Evolutionary conservation across 2,329 filamentous ascomycete genomes (phyloP).

Genomic region (Chaetomiaceae sp.): DNA sequence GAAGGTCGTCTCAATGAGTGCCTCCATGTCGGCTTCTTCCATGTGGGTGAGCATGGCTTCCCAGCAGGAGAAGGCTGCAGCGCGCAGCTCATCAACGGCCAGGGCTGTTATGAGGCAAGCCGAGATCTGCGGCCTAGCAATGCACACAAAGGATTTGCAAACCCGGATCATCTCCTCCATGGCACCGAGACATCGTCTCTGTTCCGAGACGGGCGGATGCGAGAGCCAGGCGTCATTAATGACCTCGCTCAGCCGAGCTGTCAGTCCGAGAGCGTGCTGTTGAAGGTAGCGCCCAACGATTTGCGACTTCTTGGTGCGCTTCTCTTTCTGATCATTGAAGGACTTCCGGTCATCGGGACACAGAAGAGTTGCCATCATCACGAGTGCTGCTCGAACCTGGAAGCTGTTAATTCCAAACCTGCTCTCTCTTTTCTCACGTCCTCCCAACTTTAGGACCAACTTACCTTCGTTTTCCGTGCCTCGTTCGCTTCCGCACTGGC

Average conservation of each 20-base stretch:
- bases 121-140: slow-evolving; percentile 87
- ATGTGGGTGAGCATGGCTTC: slow-evolving; percentile 69
- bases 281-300: slow-evolving; percentile 72
- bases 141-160: slow-evolving; percentile 66
- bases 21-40: slow-evolving; percentile 71
- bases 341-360: slow-evolving; percentile 13
- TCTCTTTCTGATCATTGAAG: slow-evolving; percentile 15
- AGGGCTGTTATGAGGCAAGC: slow-evolving; percentile 88
- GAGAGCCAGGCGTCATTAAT: slow-evolving; percentile 63
- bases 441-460: too few species aligned
- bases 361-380: slow-evolving; percentile 38
- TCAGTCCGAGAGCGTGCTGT: slow-evolving; percentile 77
- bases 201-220: slow-evolving; percentile 58
- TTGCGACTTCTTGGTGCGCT: slow-evolving; percentile 47
- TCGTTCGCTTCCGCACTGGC: slow-evolving; percentile 64
- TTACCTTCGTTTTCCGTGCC: slow-evolving; percentile 52
- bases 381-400: slow-evolving; percentile 45
- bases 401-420: slow-evolving; percentile 24
- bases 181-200: slow-evolving; percentile 70
- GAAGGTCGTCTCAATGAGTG: slow-evolving; percentile 82
- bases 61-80: slow-evolving; percentile 81
- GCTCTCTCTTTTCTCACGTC: not conserved
- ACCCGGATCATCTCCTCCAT: slow-evolving; percentile 84
- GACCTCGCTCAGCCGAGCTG: slow-evolving; percentile 72
- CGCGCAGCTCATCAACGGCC: slow-evolving; percentile 66